Percentiles rank a stretch among this genome's conserved stretches.
phyloP scores from a whole-genome alignment of 2,329 filamentous ascomycete genomes.

The Fusarium neocosmosporiellum region DNA sequence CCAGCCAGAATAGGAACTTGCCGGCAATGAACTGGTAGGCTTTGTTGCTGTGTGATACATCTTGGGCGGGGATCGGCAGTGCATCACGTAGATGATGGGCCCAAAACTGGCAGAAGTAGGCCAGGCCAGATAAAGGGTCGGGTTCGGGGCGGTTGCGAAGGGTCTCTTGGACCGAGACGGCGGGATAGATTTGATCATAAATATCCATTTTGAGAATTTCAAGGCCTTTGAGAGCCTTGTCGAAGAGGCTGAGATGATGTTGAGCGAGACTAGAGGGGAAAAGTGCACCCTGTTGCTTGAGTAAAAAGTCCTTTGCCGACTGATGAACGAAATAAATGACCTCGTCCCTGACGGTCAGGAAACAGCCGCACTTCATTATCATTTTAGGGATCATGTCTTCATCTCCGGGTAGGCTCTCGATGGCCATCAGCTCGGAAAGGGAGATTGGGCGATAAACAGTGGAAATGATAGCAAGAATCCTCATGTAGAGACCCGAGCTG shows the following conservation, averaged over 20 bases:
- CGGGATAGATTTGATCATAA: accelerated
- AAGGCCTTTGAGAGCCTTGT: neutral
- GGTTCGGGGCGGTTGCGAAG: neutral
- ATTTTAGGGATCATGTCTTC: accelerated
- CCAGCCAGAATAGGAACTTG: neutral
- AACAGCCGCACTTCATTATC: neutral
- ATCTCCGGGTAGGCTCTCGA: neutral
- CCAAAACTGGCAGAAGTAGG: neutral
- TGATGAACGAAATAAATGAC: neutral
- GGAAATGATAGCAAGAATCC: neutral
- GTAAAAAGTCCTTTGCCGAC: neutral
- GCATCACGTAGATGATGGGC: neutral
- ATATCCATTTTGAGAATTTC: neutral
- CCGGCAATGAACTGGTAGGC: neutral
- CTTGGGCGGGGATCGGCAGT: accelerated
- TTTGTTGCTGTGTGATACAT: accelerated
- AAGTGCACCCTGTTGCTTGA: neutral
- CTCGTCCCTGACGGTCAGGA: neutral
- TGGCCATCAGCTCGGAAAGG: neutral
- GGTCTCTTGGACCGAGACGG: neutral
- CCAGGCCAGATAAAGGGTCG: neutral
- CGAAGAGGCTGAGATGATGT: accelerated
- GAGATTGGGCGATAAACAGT: neutral
- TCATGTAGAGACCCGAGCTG: neutral
- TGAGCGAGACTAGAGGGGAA: neutral